phyloP scores from a whole-genome alignment of 306 rosid species.

The Styphnolobium japonicum region DNA sequence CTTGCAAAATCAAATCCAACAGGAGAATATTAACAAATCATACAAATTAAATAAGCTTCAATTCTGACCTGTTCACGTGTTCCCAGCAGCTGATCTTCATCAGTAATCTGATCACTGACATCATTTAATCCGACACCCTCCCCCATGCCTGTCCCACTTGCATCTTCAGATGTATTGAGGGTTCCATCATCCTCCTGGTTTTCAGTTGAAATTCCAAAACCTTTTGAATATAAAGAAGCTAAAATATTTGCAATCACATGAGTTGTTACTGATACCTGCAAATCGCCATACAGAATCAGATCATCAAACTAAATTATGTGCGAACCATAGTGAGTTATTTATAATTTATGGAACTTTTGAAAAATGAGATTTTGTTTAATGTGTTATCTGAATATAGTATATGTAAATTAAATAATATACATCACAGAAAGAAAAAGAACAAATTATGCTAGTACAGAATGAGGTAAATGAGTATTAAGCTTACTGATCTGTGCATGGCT shows the following conservation, averaged over 20 bases:
- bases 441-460: not conserved
- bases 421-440: not conserved
- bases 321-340: not conserved
- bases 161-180: constrained; percentile 50
- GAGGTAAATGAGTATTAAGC: constrained; percentile 19
- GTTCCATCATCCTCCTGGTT: constrained; percentile 51
- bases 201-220: constrained; percentile 64
- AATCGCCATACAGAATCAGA: constrained; percentile 9
- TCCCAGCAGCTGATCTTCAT: constrained; percentile 90
- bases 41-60: not conserved
- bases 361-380: not conserved
- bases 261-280: constrained; percentile 73
- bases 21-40: not conserved
- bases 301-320: not conserved
- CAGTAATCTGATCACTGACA: constrained; percentile 85
- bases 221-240: constrained; percentile 61
- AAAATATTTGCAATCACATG: constrained; percentile 65
- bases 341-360: not conserved
- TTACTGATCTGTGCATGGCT: constrained; percentile 70
- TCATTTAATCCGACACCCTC: constrained; percentile 81
- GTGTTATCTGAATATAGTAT: not conserved
- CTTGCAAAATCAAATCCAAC: not conserved
- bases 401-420: not conserved
- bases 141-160: constrained; percentile 82
- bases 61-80: constrained; percentile 61